A percentile compares a stretch with the other conserved stretches of the same genome.
phyloP scores from a whole-genome alignment of 352 stramenopile genomes.

The Sclerospora graminicola region DNA sequence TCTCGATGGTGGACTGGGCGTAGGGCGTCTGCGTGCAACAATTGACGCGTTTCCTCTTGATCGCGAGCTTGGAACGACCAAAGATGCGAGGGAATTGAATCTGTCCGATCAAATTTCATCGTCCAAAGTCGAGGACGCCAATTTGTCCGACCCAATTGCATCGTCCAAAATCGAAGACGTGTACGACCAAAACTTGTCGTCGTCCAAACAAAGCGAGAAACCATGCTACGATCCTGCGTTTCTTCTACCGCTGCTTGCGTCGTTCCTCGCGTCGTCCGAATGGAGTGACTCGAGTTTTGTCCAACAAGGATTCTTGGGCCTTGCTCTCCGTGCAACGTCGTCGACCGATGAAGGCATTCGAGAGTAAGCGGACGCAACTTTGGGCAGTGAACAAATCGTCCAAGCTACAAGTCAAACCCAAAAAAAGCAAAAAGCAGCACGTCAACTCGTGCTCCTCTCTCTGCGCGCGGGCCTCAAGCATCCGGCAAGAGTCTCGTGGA shows the following conservation, averaged over 20 bases:
- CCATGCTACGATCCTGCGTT: conserved; percentile 73
- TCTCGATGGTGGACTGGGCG: conserved; percentile 51
- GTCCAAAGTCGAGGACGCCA: too few species aligned
- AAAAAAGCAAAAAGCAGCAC: conserved; percentile 56
- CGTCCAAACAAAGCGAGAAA: too few species aligned
- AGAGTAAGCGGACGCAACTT: conserved; percentile 56
- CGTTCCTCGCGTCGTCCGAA: conserved; percentile 65
- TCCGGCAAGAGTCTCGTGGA: conserved; percentile 49
- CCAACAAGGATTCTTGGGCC: conserved; percentile 57
- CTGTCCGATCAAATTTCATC: conserved; percentile 13
- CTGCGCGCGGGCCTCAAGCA: conserved; percentile 52
- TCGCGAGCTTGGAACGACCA: conserved; percentile 20
- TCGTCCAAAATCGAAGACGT: too few species aligned
- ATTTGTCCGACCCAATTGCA: too few species aligned
- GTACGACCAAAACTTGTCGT: too few species aligned
- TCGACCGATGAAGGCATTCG: conserved; percentile 45
- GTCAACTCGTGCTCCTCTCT: conserved; percentile 74
- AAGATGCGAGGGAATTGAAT: conserved; percentile 24
- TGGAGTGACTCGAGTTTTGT: conserved; percentile 44
- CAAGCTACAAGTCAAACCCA: conserved; percentile 35
- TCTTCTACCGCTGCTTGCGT: conserved; percentile 62
- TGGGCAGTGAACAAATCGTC: conserved; percentile 60
- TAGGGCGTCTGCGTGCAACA: conserved; percentile 46
- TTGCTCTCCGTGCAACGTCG: conserved; percentile 63
- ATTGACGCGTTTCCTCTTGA: conserved; percentile 64